phyloP scores from a whole-genome alignment of 192 early-diverging fungal genomes.

The Coemansia sp. region DNA sequence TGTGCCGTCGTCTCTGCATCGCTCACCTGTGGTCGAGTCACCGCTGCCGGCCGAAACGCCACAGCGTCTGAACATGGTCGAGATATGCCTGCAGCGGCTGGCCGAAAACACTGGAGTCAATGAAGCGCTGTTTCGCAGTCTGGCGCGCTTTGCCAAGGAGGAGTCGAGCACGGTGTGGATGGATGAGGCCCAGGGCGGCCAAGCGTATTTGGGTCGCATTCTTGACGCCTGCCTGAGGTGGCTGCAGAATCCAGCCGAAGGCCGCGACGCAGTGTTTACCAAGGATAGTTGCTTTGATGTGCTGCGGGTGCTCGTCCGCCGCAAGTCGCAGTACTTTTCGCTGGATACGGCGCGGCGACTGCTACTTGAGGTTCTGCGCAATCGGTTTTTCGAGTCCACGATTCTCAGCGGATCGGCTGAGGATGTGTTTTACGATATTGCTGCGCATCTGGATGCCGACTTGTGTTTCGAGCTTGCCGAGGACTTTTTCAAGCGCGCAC shows the following conservation, averaged over 20 bases:
- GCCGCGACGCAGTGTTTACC: constrained; percentile 46
- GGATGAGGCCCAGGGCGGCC: constrained; percentile 20
- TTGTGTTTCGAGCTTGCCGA: constrained; percentile 47
- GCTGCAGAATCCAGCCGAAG: constrained; percentile 46
- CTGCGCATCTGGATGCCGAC: constrained; percentile 35
- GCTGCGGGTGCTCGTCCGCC: constrained; percentile 48
- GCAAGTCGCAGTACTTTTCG: constrained; percentile 48
- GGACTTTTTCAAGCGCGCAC: constrained; percentile 51
- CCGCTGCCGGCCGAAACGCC: constrained; percentile 43
- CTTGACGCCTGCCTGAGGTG: constrained; percentile 43
- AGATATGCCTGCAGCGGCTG: constrained; percentile 28
- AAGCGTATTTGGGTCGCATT: constrained; percentile 38
- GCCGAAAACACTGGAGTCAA: constrained; percentile 29
- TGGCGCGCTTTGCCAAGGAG: constrained; percentile 54
- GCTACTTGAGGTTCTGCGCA: constrained; percentile 47
- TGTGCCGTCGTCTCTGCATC: background rate
- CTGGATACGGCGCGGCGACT: constrained; percentile 35
- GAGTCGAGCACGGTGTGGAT: constrained; percentile 42
- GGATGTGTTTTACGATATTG: constrained; percentile 52
- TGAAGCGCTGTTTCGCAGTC: constrained; percentile 47
- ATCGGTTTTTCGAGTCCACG: constrained; percentile 48
- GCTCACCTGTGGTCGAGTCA: constrained; percentile 23
- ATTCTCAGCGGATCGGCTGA: constrained; percentile 53
- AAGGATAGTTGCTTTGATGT: constrained; percentile 56
- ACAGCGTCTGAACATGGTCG: constrained; percentile 32